Conservation (phyloP, 2,329 filamentous ascomycete species). For the Colletotrichum spinosum region DNA sequence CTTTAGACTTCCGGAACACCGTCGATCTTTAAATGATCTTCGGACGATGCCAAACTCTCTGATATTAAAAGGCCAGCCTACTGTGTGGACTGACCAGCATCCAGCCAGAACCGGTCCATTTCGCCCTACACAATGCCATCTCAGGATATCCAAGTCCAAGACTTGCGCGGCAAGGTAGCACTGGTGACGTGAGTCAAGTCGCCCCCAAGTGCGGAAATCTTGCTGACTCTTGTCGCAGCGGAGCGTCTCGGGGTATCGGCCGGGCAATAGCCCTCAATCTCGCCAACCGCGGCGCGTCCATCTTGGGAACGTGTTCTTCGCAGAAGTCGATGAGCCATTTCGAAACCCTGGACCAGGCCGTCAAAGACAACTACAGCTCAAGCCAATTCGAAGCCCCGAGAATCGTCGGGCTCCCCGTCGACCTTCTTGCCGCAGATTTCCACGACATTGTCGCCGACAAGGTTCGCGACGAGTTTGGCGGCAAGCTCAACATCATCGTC, state of each 20-base stretch:
- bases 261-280: conserved; percentile 44
- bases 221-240: conserved; percentile 54
- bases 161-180: no score
- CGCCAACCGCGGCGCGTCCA: conserved; percentile 44
- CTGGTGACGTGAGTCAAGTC: no score
- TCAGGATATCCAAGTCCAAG: no score
- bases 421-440: conserved; percentile 45
- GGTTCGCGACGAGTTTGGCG: conserved; percentile 39
- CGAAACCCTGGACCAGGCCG: not conserved
- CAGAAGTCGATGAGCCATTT: not conserved
- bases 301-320: conserved; percentile 46
- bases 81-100: no score
- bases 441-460: conserved; percentile 43
- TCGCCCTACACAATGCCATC: no score
- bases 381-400: conserved; percentile 33
- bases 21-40: no score
- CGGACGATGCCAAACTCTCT: no score
- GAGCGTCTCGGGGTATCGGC: conserved; percentile 61
- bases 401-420: conserved; percentile 44
- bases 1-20: no score
- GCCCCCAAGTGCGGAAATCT: no score
- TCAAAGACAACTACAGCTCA: not conserved
- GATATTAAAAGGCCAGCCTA: no score
- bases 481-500: conserved; percentile 48
- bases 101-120: no score